Percentiles rank a stretch among this genome's conserved stretches.
Evolutionary conservation across 2,329 filamentous ascomycete genomes (phyloP).

Genomic region (Pseudogymnoascus sp.): DNA sequence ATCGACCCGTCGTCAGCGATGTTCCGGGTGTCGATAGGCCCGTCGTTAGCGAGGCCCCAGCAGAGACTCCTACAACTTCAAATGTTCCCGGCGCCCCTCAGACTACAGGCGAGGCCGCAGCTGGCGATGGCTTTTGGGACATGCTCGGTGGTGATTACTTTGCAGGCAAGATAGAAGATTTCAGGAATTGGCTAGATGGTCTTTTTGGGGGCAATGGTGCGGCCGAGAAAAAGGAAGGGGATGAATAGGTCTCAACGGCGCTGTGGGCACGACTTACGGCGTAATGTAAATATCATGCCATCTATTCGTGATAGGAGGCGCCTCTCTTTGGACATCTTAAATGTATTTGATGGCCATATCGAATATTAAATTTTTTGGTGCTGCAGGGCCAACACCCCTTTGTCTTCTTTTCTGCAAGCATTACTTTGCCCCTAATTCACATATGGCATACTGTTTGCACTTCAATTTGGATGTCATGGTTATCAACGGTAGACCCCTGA

Average conservation of each 20-base stretch:
- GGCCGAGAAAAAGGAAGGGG: neutral
- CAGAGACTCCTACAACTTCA: neutral
- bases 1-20: conserved; percentile 16
- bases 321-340: neutral
- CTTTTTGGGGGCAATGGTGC: neutral
- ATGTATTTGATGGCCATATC: neutral
- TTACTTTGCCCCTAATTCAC: neutral
- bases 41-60: neutral
- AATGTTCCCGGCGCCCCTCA: conserved; percentile 1
- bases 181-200: conserved; percentile 26
- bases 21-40: conserved; percentile 3
- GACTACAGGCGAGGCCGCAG: conserved; percentile 17
- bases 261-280: neutral
- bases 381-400: neutral
- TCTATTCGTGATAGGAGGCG: neutral
- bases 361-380: neutral
- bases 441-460: neutral
- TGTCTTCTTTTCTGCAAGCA: too few relatives aligned
- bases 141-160: conserved; percentile 41
- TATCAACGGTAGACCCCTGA: neutral
- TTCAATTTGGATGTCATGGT: neutral
- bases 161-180: conserved; percentile 39
- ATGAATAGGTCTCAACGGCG: neutral
- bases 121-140: conserved; percentile 14
- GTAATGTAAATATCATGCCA: neutral